Percentiles rank a stretch among this genome's conserved stretches.
Evolutionary conservation across 1,284 basidiomycete species (phyloP).

Genomic region (Boletus semigastroideus): DNA sequence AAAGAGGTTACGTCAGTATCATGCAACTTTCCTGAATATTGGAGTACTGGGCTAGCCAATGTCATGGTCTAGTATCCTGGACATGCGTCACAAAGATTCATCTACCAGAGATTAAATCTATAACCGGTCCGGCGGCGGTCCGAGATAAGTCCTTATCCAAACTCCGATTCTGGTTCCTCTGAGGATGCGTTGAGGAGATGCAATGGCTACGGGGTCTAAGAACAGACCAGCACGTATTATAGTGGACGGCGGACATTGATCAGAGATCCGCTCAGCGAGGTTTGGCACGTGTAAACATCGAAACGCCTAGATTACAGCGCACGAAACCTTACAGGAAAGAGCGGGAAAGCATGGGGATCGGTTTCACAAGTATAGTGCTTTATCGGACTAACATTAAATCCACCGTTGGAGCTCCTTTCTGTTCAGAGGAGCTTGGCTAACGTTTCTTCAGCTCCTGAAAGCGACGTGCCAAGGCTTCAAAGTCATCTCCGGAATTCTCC

Average conservation of each 20-base stretch:
- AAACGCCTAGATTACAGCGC: conserved; percentile 8
- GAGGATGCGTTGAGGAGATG: not conserved
- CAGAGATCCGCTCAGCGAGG: not conserved
- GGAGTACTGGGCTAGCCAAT: not conserved
- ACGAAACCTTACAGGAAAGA: conserved; percentile 7
- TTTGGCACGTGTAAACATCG: conserved; percentile 10
- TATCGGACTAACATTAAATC: not conserved
- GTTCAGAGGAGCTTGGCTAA: conserved; percentile 31
- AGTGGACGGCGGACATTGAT: conserved; percentile 24
- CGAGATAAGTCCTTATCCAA: not conserved
- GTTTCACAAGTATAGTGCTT: too few species aligned
- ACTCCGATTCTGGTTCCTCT: not conserved
- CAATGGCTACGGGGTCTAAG: too few species aligned
- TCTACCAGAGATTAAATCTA: too few species aligned
- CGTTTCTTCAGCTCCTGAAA: conserved; percentile 82
- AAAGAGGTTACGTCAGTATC: not conserved
- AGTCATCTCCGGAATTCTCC: conserved; percentile 57
- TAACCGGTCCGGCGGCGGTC: not conserved
- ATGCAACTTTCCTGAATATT: conserved; percentile 3
- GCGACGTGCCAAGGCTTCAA: conserved; percentile 66
- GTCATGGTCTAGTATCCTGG: conserved; percentile 2
- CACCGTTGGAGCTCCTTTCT: not conserved
- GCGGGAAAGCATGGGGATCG: not conserved
- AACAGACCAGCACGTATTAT: not conserved
- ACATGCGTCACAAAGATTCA: not conserved